phyloP scores from a whole-genome alignment of 2,329 filamentous ascomycete species.

The Penicillium sp. region DNA sequence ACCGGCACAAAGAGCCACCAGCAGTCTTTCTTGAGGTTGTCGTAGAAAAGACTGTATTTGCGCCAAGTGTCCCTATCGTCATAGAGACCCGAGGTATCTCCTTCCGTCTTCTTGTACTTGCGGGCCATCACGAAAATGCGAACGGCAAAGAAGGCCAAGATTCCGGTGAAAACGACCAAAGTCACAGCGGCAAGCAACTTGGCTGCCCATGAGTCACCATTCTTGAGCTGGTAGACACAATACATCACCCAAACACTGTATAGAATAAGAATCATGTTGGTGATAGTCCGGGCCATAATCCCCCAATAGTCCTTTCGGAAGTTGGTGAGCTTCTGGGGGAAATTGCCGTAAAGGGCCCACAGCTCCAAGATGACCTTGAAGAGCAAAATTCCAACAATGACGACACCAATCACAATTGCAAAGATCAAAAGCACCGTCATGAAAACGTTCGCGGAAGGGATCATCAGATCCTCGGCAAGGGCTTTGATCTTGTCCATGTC shows the following conservation, averaged over 20 bases:
- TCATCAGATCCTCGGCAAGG: conserved; percentile 78
- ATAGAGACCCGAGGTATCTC: conserved; percentile 72
- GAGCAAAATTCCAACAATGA: conserved; percentile 82
- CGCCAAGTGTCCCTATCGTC: conserved; percentile 88
- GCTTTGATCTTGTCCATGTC: conserved; percentile 65
- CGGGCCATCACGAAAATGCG: conserved; percentile 77
- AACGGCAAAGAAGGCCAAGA: conserved; percentile 81
- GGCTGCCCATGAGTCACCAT: conserved; percentile 91
- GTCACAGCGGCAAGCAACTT: conserved; percentile 81
- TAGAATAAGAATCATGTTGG: conserved; percentile 82
- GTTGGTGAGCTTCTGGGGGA: conserved; percentile 73
- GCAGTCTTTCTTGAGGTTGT: conserved; percentile 88
- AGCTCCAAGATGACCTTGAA: conserved; percentile 88
- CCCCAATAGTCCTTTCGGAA: conserved; percentile 98
- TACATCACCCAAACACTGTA: conserved; percentile 96
- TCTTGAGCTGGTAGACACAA: conserved; percentile 92
- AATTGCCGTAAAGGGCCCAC: conserved; percentile 86
- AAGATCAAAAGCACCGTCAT: conserved; percentile 92
- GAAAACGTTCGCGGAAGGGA: conserved; percentile 88
- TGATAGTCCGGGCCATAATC: conserved; percentile 83
- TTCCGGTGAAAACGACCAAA: conserved; percentile 72
- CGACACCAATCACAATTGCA: conserved; percentile 78
- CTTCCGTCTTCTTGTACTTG: conserved; percentile 72
- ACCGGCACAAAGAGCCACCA: conserved; percentile 96
- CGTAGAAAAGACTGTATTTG: conserved; percentile 97